These are phyloP conservation scores for Coemansia sp. DNA, from an alignment of 192 early-diverging fungal species.

Conservation along the genomic window DNA sequence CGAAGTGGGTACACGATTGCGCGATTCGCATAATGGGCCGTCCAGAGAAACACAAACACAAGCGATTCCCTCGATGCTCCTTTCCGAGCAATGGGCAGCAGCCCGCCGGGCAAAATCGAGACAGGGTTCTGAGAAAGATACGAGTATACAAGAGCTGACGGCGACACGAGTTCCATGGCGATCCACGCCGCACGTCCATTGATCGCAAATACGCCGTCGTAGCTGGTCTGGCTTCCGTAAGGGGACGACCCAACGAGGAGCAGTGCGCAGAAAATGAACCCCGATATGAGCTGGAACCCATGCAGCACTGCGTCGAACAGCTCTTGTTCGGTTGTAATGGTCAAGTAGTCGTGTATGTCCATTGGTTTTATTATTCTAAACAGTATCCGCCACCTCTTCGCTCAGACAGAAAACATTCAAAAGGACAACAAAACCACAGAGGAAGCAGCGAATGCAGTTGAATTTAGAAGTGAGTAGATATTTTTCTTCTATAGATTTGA, in stretches of 20 bases:
- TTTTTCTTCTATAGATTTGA: constrained; percentile 3
- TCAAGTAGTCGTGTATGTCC: neutral
- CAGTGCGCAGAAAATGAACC: constrained; percentile 17
- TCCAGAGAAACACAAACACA: constrained; percentile 24
- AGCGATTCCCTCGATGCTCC: neutral
- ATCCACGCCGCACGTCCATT: constrained; percentile 40
- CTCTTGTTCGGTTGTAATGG: constrained; percentile 11
- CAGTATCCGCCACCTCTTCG: too few species aligned
- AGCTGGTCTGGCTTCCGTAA: constrained; percentile 45
- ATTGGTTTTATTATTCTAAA: neutral
- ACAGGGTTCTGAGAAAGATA: neutral
- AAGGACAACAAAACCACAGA: neutral
- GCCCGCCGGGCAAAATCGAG: neutral
- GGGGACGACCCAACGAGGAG: constrained; percentile 40
- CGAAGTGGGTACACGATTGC: constrained; percentile 46
- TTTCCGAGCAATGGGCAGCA: neutral
- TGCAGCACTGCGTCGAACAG: constrained; percentile 14
- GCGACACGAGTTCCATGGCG: constrained; percentile 48
- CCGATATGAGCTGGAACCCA: constrained; percentile 14
- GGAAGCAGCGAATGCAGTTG: constrained; percentile 3
- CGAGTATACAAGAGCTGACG: constrained; percentile 18
- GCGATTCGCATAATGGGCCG: constrained; percentile 44
- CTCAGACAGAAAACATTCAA: too few species aligned
- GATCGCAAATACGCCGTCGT: constrained; percentile 21
- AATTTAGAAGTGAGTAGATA: neutral